A percentile compares a stretch with the other conserved stretches of the same genome.
These are phyloP conservation scores for Butyriboletus appendiculatus DNA, from an alignment of 1,284 basidiomycete genomes.

Conservation along the genomic window DNA sequence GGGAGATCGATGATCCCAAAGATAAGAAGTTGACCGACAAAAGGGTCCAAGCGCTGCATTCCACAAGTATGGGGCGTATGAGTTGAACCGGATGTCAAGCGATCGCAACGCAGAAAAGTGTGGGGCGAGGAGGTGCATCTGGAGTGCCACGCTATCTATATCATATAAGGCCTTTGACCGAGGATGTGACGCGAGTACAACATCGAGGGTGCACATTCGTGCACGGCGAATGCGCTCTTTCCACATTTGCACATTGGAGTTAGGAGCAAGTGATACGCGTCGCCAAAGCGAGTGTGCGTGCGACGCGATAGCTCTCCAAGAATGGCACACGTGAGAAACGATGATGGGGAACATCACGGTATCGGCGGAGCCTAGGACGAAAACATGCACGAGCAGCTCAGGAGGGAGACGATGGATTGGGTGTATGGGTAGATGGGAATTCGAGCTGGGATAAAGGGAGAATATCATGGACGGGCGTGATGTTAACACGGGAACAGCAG, in stretches of 20 bases:
- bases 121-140: slow-evolving; percentile 55
- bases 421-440: slow-evolving; percentile 34
- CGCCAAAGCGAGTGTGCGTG: slow-evolving; percentile 62
- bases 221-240: slow-evolving; percentile 57
- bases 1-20: slow-evolving; percentile 28
- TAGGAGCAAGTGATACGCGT: slow-evolving; percentile 48
- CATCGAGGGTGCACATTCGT: slow-evolving; percentile 57
- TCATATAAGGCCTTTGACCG: slow-evolving; percentile 35
- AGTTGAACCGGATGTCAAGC: slow-evolving; percentile 54
- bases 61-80: slow-evolving; percentile 62
- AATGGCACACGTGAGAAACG: slow-evolving; percentile 63
- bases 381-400: slow-evolving; percentile 63
- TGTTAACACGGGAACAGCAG: slow-evolving; percentile 4
- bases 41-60: slow-evolving; percentile 55
- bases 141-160: slow-evolving; percentile 53
- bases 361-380: slow-evolving; percentile 56
- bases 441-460: slow-evolving; percentile 25
- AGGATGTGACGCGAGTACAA: slow-evolving; percentile 43
- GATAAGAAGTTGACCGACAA: slow-evolving; percentile 38
- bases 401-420: slow-evolving; percentile 56
- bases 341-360: slow-evolving; percentile 56
- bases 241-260: slow-evolving; percentile 52
- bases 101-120: slow-evolving; percentile 59
- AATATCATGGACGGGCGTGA: slow-evolving; percentile 33
- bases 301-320: slow-evolving; percentile 60